Evolutionary conservation across 108 stramenopile genomes (phyloP).

Genomic region (Chaetoceros tenuissimus): DNA sequence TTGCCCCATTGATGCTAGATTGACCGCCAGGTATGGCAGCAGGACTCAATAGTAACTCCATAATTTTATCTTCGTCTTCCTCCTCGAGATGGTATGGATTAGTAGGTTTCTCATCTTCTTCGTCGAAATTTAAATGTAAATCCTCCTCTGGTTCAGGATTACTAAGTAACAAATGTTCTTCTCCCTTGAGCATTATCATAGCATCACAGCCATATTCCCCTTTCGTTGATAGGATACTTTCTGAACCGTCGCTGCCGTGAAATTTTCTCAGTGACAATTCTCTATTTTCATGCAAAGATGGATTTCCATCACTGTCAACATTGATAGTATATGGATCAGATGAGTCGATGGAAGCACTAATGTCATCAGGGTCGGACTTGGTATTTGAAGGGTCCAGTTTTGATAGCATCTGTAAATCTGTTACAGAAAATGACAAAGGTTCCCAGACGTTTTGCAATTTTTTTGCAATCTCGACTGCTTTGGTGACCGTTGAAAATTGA

Average conservation of each 20-base stretch:
- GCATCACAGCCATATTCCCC: slow-evolving; percentile 61
- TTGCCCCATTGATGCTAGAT: not conserved
- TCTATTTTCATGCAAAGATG: slow-evolving; percentile 1
- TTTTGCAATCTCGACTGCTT: slow-evolving; percentile 51
- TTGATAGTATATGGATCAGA: not conserved
- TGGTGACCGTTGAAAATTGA: slow-evolving; percentile 38
- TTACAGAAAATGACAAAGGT: slow-evolving; percentile 55
- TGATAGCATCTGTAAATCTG: slow-evolving; percentile 57
- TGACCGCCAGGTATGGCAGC: not conserved
- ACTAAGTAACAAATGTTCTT: slow-evolving; percentile 28
- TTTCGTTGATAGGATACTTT: not conserved
- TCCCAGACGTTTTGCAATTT: slow-evolving; percentile 56
- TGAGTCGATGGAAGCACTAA: not conserved
- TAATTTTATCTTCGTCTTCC: slow-evolving; percentile 7
- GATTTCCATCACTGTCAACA: not conserved
- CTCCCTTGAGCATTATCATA: slow-evolving; percentile 62
- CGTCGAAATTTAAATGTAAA: slow-evolving; percentile 4
- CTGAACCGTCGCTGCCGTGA: not conserved
- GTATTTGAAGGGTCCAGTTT: slow-evolving; percentile 6
- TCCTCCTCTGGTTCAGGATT: not conserved
- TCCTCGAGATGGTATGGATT: slow-evolving; percentile 16
- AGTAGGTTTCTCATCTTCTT: slow-evolving; percentile 27
- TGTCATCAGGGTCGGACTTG: not conserved
- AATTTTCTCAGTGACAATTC: not conserved
- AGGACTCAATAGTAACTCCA: slow-evolving; percentile 1